These are phyloP conservation scores for Colletotrichum destructivum DNA, from an alignment of 2,329 filamentous ascomycete genomes.

Conservation along the genomic window DNA sequence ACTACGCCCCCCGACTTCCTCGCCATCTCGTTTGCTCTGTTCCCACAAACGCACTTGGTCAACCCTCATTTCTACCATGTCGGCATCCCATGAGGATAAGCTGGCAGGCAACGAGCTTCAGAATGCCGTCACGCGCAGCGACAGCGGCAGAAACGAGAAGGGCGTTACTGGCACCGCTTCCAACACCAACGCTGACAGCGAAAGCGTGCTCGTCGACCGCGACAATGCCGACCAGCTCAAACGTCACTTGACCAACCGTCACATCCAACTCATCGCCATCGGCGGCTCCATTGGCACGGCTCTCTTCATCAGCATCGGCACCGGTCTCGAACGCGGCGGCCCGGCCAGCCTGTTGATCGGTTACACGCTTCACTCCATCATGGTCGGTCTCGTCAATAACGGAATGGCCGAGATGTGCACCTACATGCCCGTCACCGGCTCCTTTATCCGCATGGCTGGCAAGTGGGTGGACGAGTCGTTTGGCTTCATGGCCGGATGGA, in stretches of 20 bases:
- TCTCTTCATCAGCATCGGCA: conserved; percentile 74
- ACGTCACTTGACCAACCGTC: conserved; percentile 66
- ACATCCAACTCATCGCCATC: conserved; percentile 72
- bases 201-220: conserved; percentile 9
- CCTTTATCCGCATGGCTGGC: conserved; percentile 75
- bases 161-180: not conserved
- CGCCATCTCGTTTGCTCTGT: not conserved
- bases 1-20: not conserved
- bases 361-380: conserved; percentile 68
- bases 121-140: not conserved
- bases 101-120: conserved; percentile 1
- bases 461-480: conserved; percentile 77
- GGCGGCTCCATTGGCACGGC: conserved; percentile 72
- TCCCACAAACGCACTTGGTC: not conserved
- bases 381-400: conserved; percentile 76
- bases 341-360: conserved; percentile 70
- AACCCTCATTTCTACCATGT: not conserved
- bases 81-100: conserved; percentile 1
- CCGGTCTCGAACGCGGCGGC: conserved; percentile 62
- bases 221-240: conserved; percentile 40
- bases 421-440: conserved; percentile 74
- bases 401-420: conserved; percentile 76
- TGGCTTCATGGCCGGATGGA: conserved; percentile 68
- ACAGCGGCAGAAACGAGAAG: conserved; percentile 28
- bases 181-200: conserved; percentile 11